Base-by-base conservation (phyloP, 805 yeast genomes). In the Starmera caribaea region DNA sequence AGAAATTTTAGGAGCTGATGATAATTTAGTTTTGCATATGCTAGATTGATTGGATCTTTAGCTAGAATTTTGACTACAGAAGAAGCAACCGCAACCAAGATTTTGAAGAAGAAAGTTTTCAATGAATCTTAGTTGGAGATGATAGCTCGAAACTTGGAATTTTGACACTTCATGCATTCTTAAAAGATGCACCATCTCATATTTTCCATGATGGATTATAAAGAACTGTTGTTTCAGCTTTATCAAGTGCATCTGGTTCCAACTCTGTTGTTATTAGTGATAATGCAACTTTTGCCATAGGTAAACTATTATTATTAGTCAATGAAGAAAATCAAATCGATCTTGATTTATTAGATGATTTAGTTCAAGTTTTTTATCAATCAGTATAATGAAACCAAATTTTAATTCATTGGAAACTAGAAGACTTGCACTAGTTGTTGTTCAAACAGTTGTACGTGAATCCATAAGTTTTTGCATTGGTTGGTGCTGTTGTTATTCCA, bases 401-500 rank as follows among this genome's bases (percentile, higher is more conserved):
- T 73, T 82, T 14, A 71, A 64, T 43, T 81, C 95, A 0, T 54
- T 71, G 9, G 97, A 90, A 52, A 71, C 92, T 1, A 73, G 95
- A 58, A 74, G 97, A 53, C 64, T 88, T 45, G 65, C 95, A 3
- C 66, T 90, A 44, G 86, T 86, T 11, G 81, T 80, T 5, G 47
- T 82, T 21, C 69, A 96, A 55, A 86, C 96, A 0, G 66, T 82
- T 34, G 79, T 87, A 1, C 71, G 94, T 53, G 62, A 67, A 50
- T 74, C 86, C 92, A 12, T 68, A 84, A 11, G 79, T 88, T 2
- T 90, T 90, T 58, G 65, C 81, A 0, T 80, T 92, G 57, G 81
- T 90, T 32, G 71, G 98, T 47, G 96, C 89, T 53, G 71, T 79
- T n/a, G 68, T 85, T 36, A 86, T 90, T 53, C 97, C 98, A 5